These are phyloP conservation scores for Barnettozyma populi DNA, from an alignment of 805 yeast genomes.

Conservation along the genomic window DNA sequence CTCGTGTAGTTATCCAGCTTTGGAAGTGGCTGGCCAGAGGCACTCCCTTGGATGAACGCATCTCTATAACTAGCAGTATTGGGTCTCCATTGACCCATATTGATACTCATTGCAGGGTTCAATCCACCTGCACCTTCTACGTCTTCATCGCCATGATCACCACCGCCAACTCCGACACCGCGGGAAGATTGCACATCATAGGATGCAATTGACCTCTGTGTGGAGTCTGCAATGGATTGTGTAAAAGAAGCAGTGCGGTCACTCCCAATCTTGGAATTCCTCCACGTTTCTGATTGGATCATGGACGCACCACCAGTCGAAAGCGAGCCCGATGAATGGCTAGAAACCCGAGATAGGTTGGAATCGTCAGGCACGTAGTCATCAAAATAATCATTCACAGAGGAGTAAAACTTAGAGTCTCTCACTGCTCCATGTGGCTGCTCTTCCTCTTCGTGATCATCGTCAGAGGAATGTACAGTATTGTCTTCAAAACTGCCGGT, in stretches of 20 bases:
- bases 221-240: constrained; percentile 6
- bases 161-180: too few relatives aligned
- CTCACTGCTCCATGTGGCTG: constrained; percentile 3
- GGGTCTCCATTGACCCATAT: constrained; percentile 55
- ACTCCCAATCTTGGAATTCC: constrained; percentile 21
- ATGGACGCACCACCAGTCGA: constrained; percentile 28
- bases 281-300: constrained; percentile 21
- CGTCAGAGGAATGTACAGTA: neutral
- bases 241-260: constrained; percentile 23
- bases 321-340: constrained; percentile 25
- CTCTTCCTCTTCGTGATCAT: neutral
- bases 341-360: neutral
- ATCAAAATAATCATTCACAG: constrained; percentile 23
- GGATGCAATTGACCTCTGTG: constrained; percentile 1
- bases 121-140: constrained; percentile 7
- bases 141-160: neutral
- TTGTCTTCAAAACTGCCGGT: neutral
- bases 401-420: constrained; percentile 21
- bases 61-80: constrained; percentile 46
- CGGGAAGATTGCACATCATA: constrained; percentile 3
- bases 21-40: constrained; percentile 29
- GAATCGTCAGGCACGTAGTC: constrained; percentile 20
- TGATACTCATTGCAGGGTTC: constrained; percentile 30
- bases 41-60: constrained; percentile 37
- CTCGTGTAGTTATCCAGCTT: constrained; percentile 27